A percentile compares a stretch with the other conserved stretches of the same genome.
Evolutionary conservation across 495 filamentous ascomycete genomes (phyloP).

Genomic region (Cenococcum geophilum): DNA sequence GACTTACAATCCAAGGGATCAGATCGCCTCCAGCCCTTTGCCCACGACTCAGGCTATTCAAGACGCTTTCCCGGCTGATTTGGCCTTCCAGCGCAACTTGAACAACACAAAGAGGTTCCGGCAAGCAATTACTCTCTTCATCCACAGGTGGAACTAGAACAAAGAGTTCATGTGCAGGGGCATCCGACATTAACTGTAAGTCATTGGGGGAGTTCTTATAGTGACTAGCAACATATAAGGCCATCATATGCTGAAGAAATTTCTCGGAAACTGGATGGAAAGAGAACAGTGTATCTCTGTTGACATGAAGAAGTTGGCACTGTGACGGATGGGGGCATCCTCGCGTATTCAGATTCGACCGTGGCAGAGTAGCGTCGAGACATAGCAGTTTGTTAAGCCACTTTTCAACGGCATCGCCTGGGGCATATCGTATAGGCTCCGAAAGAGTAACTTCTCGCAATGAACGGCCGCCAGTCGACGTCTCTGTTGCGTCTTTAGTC

Average conservation of each 20-base stretch:
- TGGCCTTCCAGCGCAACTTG: constrained; percentile 92
- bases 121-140: constrained; percentile 68
- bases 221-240: constrained; percentile 93
- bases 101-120: constrained; percentile 90
- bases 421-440: constrained; percentile 91
- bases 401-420: constrained; percentile 85
- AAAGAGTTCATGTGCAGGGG: constrained; percentile 93
- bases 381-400: constrained; percentile 96
- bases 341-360: constrained; percentile 63
- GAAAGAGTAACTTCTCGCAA: constrained; percentile 85
- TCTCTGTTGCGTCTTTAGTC: constrained; percentile 55
- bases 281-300: constrained; percentile 94
- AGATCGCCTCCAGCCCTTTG: constrained; percentile 88
- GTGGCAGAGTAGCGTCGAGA: constrained; percentile 81
- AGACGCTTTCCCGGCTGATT: constrained; percentile 86
- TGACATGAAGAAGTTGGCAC: constrained; percentile 88
- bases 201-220: constrained; percentile 99
- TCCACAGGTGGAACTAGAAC: constrained; percentile 85
- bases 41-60: constrained; percentile 81
- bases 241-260: constrained; percentile 96
- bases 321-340: constrained; percentile 85
- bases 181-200: constrained; percentile 94
- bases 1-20: constrained; percentile 96
- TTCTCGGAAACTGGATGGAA: constrained; percentile 97
- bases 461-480: constrained; percentile 62